Evolutionary conservation across 2,329 filamentous ascomycete genomes (phyloP).

Genomic region (Fusarium papillatum): DNA sequence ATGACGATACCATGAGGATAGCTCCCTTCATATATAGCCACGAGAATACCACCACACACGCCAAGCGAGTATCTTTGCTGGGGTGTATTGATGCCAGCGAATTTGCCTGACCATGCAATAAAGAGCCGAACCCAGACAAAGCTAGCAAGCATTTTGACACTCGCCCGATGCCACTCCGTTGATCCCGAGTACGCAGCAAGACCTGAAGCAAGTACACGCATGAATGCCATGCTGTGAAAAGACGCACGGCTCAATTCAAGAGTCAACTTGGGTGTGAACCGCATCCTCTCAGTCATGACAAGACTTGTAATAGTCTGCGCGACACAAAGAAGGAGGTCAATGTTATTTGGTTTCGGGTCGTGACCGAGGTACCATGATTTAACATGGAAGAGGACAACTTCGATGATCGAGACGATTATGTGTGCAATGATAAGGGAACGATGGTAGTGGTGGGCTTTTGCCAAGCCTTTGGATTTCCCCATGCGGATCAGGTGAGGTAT

Average conservation of each 20-base stretch:
- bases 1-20: neutral
- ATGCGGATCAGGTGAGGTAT: neutral
- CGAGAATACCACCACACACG: neutral
- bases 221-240: constrained; percentile 4
- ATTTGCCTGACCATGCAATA: neutral
- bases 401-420: neutral
- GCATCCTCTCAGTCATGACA: neutral
- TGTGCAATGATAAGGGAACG: neutral
- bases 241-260: neutral
- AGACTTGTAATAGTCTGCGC: neutral
- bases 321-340: neutral
- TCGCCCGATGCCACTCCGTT: neutral
- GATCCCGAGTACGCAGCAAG: neutral
- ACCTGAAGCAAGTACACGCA: neutral
- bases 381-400: neutral
- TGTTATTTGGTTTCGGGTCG: neutral
- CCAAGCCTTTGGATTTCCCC: neutral
- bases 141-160: neutral
- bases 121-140: constrained; percentile 2
- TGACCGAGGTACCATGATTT: neutral
- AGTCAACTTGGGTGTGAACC: neutral
- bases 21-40: neutral
- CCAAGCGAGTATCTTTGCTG: neutral
- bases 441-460: neutral
- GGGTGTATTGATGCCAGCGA: neutral